Evolutionary conservation across 163 green algal genomes (phyloP).

Genomic region (Prototheca wickerhamii): DNA sequence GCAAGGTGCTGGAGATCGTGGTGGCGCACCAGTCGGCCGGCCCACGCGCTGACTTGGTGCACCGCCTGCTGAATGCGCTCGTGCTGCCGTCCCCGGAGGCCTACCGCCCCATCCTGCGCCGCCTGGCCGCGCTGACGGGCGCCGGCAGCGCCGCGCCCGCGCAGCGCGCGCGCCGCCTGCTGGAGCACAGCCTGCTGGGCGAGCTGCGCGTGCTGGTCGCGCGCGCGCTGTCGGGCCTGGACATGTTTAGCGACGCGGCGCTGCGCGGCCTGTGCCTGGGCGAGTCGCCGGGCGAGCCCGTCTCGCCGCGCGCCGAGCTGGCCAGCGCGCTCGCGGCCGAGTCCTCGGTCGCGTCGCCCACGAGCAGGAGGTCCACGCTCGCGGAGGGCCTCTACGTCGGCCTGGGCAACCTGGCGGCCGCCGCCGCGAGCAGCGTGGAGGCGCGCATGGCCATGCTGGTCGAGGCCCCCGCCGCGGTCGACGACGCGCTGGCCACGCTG

Average conservation of each 20-base stretch:
- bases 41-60: constrained; percentile 59
- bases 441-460: constrained; percentile 65
- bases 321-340: neutral
- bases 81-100: constrained; percentile 62
- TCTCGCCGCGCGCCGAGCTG: neutral
- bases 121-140: constrained; percentile 57
- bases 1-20: constrained; percentile 59
- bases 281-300: neutral
- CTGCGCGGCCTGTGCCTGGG: neutral
- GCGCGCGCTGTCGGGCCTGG: constrained; percentile 67
- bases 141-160: constrained; percentile 25
- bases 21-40: constrained; percentile 64
- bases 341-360: neutral
- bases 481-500: constrained; percentile 76
- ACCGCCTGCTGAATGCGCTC: constrained; percentile 56
- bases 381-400: constrained; percentile 55
- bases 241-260: constrained; percentile 63
- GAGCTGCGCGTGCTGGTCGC: constrained; percentile 77
- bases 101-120: constrained; percentile 67
- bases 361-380: constrained; percentile 34
- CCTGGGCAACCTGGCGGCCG: constrained; percentile 27
- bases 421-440: constrained; percentile 32
- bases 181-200: constrained; percentile 77
- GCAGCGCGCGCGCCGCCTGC: constrained; percentile 41
- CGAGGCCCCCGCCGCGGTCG: constrained; percentile 72